phyloP scores from a whole-genome alignment of 257 asterid genomes.

The Datura wrightii region DNA sequence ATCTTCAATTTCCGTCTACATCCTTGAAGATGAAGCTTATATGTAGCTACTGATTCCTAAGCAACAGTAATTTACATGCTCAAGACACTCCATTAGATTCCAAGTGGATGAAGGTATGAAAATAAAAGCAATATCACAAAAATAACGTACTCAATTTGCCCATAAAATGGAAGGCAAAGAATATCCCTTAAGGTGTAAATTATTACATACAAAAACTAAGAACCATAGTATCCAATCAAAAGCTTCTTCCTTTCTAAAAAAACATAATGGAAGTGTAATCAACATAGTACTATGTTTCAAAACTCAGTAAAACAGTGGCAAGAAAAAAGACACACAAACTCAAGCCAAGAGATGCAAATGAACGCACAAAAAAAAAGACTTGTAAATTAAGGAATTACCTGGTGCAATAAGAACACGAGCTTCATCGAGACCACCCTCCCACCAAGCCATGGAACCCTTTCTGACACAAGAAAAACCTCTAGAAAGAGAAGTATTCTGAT shows the following conservation, averaged over 20 bases:
- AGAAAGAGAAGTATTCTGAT: not conserved
- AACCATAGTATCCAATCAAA: not conserved
- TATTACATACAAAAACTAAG: too few species aligned
- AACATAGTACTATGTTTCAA: not conserved
- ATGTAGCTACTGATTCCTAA: not conserved
- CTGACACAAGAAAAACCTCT: not conserved
- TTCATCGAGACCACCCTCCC: conserved; percentile 71
- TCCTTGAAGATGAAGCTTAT: not conserved
- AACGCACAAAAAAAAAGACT: not conserved
- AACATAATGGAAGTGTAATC: not conserved
- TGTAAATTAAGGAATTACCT: conserved; percentile 44
- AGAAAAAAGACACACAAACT: not conserved
- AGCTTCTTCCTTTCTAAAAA: not conserved
- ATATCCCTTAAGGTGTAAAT: not conserved
- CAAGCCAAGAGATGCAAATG: not conserved
- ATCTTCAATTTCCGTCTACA: not conserved
- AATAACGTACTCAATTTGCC: not conserved
- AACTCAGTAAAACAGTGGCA: not conserved
- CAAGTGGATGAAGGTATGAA: not conserved
- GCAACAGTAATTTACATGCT: not conserved
- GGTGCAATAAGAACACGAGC: conserved; percentile 77
- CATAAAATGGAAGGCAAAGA: not conserved
- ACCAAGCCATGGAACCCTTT: conserved; percentile 68
- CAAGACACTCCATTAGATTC: not conserved
- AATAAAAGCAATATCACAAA: not conserved